phyloP scores from a whole-genome alignment of 2,329 filamentous ascomycete genomes.

The Trichoderma cornu-damae region DNA sequence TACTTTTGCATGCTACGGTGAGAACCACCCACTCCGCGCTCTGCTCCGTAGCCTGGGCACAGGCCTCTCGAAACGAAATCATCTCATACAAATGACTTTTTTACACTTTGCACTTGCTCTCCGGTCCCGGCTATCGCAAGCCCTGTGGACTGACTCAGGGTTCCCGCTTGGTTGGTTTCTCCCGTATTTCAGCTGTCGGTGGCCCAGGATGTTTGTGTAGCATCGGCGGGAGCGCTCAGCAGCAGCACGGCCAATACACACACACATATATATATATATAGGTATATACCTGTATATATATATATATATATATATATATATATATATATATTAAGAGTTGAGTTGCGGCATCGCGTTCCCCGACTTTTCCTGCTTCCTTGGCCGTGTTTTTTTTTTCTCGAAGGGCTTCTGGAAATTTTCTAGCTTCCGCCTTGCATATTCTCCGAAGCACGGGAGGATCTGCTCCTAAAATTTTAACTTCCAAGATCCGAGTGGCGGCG shows the following conservation, averaged over 20 bases:
- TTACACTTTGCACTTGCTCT: background rate
- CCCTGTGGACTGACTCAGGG: conserved; percentile 3
- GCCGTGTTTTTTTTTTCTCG: background rate
- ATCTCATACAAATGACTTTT: background rate
- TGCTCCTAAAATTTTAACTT: background rate
- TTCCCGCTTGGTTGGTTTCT: background rate
- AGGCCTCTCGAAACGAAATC: conserved; percentile 1
- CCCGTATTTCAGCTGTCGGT: background rate
- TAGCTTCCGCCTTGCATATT: conserved; percentile 6
- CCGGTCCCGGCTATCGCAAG: conserved; percentile 10
- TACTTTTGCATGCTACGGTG: conserved; percentile 8
- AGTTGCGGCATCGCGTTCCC: background rate
- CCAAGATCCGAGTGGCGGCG: conserved; percentile 6
- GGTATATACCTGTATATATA: too few species aligned
- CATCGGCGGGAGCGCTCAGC: background rate
- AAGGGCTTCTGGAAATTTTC: conserved; percentile 10
- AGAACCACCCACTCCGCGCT: background rate
- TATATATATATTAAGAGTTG: too few species aligned
- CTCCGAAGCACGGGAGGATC: background rate
- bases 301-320: too few species aligned
- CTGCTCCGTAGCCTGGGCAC: background rate
- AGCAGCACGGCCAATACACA: background rate
- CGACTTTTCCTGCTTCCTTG: background rate
- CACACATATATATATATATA: too few species aligned
- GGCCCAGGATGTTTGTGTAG: background rate